phyloP scores from a whole-genome alignment of 768 basidiomycete genomes.

The Mycena pura region DNA sequence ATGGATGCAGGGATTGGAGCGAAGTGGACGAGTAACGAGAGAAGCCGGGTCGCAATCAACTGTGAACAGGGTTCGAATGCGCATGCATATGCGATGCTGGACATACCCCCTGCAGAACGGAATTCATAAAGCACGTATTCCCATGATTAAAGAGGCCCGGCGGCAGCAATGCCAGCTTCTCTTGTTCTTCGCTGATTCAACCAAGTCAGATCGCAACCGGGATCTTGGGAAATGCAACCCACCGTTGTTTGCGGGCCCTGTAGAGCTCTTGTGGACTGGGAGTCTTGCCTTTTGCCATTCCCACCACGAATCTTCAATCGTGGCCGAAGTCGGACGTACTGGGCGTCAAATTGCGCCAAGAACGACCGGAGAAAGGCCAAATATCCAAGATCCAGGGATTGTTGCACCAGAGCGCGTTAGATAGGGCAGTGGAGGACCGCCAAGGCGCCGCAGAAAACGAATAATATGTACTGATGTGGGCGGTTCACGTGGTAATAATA shows the following conservation, averaged over 20 bases:
- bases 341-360: neutral
- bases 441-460: too few relatives aligned
- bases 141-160: constrained; percentile 83
- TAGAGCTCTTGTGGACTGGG: constrained; percentile 23
- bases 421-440: too few relatives aligned
- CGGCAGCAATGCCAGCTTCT: constrained; percentile 65
- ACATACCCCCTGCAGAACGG: constrained; percentile 87
- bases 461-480: too few relatives aligned
- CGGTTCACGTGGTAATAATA: too few relatives aligned
- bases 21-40: constrained; percentile 65
- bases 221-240: neutral
- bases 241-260: constrained; percentile 18
- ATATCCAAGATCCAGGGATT: too few relatives aligned
- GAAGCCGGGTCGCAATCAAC: constrained; percentile 71
- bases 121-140: constrained; percentile 97
- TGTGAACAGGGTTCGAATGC: constrained; percentile 34
- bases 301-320: constrained; percentile 3
- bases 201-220: neutral
- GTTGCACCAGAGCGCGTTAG: too few relatives aligned
- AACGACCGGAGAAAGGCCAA: neutral
- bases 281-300: constrained; percentile 21
- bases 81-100: constrained; percentile 46
- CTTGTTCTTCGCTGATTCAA: constrained; percentile 59
- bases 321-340: neutral
- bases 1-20: constrained; percentile 50